Evolutionary conservation across 164 flowering plant genomes (phyloP).

Genomic region (Aristolochia fimbriata): DNA sequence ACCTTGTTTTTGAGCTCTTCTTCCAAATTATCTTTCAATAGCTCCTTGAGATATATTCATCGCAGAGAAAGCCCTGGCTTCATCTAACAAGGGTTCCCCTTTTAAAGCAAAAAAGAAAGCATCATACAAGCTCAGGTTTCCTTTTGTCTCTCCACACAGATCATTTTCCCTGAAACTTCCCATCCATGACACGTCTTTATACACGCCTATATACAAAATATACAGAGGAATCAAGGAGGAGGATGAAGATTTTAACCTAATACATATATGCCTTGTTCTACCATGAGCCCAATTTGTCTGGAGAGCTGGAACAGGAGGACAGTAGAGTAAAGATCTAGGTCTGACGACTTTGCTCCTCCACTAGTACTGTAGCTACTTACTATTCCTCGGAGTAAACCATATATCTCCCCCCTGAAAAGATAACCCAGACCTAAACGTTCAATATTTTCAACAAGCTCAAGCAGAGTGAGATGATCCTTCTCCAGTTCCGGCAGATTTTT

Average conservation of each 20-base stretch:
- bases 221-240: too few relatives aligned
- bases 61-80: conserved; percentile 16
- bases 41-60: conserved; percentile 10
- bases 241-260: not conserved
- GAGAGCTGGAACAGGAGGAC: conserved; percentile 17
- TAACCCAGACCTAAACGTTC: conserved; percentile 18
- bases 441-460: conserved; percentile 17
- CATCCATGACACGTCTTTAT: conserved; percentile 27
- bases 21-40: conserved; percentile 6
- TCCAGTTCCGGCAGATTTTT: not conserved
- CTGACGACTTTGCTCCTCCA: conserved; percentile 1
- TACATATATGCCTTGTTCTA: conserved; percentile 10
- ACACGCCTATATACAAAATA: not conserved
- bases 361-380: not conserved
- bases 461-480: not conserved
- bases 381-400: not conserved
- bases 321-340: conserved; percentile 9
- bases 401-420: conserved; percentile 17
- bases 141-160: conserved; percentile 10
- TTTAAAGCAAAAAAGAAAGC: conserved; percentile 24
- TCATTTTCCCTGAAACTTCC: conserved; percentile 12
- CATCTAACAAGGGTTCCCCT: conserved; percentile 23
- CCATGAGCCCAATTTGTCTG: conserved; percentile 15
- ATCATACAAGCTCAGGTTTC: conserved; percentile 29
- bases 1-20: conserved; percentile 7